These are phyloP conservation scores for Heritiera littoralis DNA, from an alignment of 345 rosid species.

Conservation along the genomic window DNA sequence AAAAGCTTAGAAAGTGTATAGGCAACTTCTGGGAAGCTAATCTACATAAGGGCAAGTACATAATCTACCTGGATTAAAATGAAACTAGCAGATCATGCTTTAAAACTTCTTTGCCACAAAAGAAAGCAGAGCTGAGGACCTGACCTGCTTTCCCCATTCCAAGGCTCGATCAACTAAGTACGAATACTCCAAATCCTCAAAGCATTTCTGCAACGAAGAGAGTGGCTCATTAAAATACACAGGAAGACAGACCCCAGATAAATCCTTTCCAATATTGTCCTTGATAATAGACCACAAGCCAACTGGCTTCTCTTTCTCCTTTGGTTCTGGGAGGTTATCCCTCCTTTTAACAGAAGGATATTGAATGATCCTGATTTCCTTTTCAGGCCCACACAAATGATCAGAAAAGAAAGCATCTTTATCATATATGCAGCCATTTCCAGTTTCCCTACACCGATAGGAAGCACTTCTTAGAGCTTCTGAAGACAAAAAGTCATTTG, in stretches of 20 bases:
- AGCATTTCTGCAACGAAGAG: constrained; percentile 96
- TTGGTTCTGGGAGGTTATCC: constrained; percentile 90
- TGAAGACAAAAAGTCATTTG: constrained; percentile 81
- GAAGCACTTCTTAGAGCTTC: constrained; percentile 95
- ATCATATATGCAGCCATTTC: constrained; percentile 56
- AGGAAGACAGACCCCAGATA: constrained; percentile 99
- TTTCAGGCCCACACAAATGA: constrained; percentile 42
- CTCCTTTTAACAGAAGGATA: constrained; percentile 88
- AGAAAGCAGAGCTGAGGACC: constrained; percentile 39
- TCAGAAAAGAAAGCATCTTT: constrained; percentile 66
- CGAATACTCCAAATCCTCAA: constrained; percentile 97
- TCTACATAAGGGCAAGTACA: constrained; percentile 18
- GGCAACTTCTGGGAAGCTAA: constrained; percentile 6
- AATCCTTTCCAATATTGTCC: constrained; percentile 97
- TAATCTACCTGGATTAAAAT: constrained; percentile 27
- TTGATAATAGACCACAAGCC: constrained; percentile 98
- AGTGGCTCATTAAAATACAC: constrained; percentile 98
- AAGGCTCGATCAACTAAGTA: constrained; percentile 84
- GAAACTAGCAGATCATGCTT: constrained; percentile 36
- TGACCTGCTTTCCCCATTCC: constrained; percentile 99
- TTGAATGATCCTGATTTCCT: constrained; percentile 55
- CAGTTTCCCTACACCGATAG: constrained; percentile 74
- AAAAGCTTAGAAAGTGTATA: neutral
- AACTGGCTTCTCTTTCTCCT: constrained; percentile 95
- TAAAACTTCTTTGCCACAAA: constrained; percentile 34